Evolutionary conservation across 345 rosid genomes (phyloP).

Genomic region (Lagerstroemia speciosa): DNA sequence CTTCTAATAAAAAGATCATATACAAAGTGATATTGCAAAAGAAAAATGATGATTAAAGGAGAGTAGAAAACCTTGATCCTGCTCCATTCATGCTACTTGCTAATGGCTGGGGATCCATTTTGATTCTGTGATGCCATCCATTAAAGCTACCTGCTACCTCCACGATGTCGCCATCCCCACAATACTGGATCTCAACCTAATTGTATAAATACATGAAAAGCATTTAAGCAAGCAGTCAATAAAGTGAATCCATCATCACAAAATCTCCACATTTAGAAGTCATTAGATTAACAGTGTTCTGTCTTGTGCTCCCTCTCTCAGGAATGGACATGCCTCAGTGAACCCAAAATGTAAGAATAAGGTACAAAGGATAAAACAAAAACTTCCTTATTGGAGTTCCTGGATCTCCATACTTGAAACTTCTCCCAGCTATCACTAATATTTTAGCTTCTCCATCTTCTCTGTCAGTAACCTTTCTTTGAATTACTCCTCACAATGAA

Average conservation of each 20-base stretch:
- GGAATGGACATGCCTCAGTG: too few relatives aligned
- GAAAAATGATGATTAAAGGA: not conserved
- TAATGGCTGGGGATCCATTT: slow-evolving; percentile 63
- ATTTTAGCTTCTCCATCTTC: too few relatives aligned
- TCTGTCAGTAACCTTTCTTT: too few relatives aligned
- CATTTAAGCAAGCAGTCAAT: not conserved
- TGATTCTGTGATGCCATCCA: slow-evolving; percentile 81
- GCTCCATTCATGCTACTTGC: slow-evolving; percentile 20
- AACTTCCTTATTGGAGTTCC: too few relatives aligned
- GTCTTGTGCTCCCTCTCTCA: too few relatives aligned
- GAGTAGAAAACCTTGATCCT: slow-evolving; percentile 36
- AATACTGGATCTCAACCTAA: slow-evolving; percentile 66
- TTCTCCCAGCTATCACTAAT: too few relatives aligned
- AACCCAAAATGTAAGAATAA: too few relatives aligned
- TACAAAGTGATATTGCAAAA: not conserved
- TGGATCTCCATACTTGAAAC: too few relatives aligned
- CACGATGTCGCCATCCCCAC: slow-evolving; percentile 74
- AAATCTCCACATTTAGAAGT: too few relatives aligned
- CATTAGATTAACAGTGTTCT: too few relatives aligned
- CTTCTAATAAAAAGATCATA: not conserved
- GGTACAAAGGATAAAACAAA: too few relatives aligned
- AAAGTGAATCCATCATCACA: not conserved
- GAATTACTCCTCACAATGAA: too few relatives aligned
- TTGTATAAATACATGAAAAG: not conserved
- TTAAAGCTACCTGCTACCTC: slow-evolving; percentile 94